Percentiles rank a stretch among this genome's conserved stretches.
Conservation (phyloP, 1,139 yeast species). For the Diutina ranongensis region DNA sequence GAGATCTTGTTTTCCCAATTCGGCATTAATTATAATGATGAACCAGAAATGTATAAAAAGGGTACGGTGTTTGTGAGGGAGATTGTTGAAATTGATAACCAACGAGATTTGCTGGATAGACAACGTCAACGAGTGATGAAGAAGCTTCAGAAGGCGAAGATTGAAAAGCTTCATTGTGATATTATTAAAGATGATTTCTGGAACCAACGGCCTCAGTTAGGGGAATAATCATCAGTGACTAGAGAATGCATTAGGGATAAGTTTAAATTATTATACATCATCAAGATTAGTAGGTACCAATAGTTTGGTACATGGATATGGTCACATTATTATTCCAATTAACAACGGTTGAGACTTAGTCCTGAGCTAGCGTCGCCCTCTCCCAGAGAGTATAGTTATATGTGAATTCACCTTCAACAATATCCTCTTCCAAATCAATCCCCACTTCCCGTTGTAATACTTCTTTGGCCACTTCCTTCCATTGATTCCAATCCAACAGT, state of each 20-base stretch:
- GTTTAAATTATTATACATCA: too few species aligned
- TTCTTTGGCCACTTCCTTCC: slow-evolving; percentile 24
- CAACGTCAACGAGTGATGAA: slow-evolving; percentile 41
- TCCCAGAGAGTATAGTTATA: slow-evolving; percentile 42
- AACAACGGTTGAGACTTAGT: too few species aligned
- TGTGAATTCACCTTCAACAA: slow-evolving; percentile 35
- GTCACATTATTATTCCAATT: too few species aligned
- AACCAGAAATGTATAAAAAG: slow-evolving; percentile 76
- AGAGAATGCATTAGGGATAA: too few species aligned
- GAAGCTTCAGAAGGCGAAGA: slow-evolving; percentile 35
- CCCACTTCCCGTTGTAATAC: slow-evolving; percentile 29
- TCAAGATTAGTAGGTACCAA: too few species aligned
- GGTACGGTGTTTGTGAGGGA: slow-evolving; percentile 69
- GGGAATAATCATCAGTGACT: background rate
- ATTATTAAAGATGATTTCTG: slow-evolving; percentile 49
- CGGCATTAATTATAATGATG: slow-evolving; percentile 82
- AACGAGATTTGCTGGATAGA: slow-evolving; percentile 22
- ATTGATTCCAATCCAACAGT: slow-evolving; percentile 18
- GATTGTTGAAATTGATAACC: slow-evolving; percentile 11
- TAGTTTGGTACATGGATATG: too few species aligned
- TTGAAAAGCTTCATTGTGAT: slow-evolving; percentile 41
- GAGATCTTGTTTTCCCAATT: slow-evolving; percentile 71
- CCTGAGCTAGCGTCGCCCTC: too few species aligned
- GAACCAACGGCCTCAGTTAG: slow-evolving; percentile 25
- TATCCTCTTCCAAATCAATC: slow-evolving; percentile 24